Conservation (phyloP, 2,329 filamentous ascomycete genomes). For the Thielaviopsis musarum region DNA sequence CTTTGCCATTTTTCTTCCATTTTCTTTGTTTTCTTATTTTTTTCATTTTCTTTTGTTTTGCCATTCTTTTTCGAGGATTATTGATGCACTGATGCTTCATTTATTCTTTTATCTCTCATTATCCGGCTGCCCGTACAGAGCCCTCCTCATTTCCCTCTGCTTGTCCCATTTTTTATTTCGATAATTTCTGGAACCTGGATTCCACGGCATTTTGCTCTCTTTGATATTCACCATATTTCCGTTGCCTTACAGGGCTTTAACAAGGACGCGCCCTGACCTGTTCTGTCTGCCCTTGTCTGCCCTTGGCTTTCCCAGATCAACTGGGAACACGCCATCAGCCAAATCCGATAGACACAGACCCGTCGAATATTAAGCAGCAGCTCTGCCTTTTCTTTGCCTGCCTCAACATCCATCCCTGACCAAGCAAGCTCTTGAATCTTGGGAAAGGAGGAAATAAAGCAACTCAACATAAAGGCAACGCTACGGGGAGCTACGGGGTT, state of each 20-base stretch:
- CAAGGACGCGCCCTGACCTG: too few species aligned
- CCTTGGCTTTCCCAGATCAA: too few species aligned
- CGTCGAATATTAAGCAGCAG: too few species aligned
- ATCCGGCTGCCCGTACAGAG: background rate
- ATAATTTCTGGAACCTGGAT: background rate
- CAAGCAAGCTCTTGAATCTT: background rate
- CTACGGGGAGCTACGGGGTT: background rate
- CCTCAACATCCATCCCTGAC: too few species aligned
- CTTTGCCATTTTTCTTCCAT: background rate
- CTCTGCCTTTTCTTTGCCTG: background rate
- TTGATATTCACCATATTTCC: background rate
- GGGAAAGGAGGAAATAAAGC: background rate
- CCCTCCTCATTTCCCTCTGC: background rate
- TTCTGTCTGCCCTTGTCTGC: too few species aligned
- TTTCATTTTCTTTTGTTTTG: background rate
- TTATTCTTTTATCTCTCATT: background rate
- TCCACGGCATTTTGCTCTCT: background rate
- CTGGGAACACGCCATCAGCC: too few species aligned
- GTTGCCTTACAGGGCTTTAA: background rate
- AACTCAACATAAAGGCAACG: background rate
- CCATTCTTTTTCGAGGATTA: background rate
- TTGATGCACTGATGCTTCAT: background rate
- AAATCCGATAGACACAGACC: too few species aligned
- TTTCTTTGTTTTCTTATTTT: background rate
- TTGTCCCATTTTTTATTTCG: background rate